Conservation (phyloP, 2,329 filamentous ascomycete species). For the Apiospora sp. region DNA sequence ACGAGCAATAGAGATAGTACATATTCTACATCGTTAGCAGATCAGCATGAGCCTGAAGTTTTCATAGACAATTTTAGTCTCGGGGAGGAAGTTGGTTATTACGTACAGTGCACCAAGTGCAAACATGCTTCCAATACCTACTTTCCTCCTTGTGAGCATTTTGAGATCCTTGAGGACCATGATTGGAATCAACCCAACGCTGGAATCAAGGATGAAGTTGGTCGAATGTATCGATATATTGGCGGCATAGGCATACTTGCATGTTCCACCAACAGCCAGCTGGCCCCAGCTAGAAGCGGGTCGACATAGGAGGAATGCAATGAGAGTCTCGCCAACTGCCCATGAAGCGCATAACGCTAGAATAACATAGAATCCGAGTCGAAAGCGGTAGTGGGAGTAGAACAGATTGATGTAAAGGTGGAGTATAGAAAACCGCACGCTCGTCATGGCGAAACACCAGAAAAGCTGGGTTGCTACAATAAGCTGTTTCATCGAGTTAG, state of each 20-base stretch:
- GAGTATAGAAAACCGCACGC: neutral
- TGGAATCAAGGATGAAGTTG: neutral
- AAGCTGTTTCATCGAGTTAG: neutral
- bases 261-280: neutral
- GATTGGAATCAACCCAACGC: neutral
- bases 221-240: neutral
- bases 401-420: neutral
- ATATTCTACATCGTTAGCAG: neutral
- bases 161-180: neutral
- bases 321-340: neutral
- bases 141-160: neutral
- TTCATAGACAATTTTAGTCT: no score
- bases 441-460: neutral
- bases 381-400: conserved; percentile 6
- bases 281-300: neutral
- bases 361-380: neutral
- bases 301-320: neutral
- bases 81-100: no score
- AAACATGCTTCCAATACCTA: neutral
- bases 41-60: neutral
- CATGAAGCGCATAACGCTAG: neutral
- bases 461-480: neutral
- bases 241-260: neutral
- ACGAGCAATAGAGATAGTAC: neutral
- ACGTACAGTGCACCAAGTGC: neutral